Base-by-base conservation (phyloP, 257 asterid species). In the Nicotiana paniculata region DNA sequence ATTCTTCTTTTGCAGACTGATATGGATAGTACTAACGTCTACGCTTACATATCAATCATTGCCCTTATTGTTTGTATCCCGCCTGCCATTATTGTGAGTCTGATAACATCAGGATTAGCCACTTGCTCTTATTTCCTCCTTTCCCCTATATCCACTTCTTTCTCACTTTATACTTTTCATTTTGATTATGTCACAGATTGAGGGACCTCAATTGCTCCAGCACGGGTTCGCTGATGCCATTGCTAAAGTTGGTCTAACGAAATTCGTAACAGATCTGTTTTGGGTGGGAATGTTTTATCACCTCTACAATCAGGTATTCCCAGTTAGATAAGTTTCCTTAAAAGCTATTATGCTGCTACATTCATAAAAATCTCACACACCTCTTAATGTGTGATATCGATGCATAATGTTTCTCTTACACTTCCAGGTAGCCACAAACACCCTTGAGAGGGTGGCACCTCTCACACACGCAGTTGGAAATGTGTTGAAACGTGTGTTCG, bases 211-310 rank as follows among this genome's bases (percentile, higher is more conserved):
- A 75, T 91, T 96, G 79, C 2, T 93, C 13, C 90, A 93, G 85
- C 82, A 83, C 55, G 98, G 99, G 7, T 93, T 96, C 77, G 87
- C 7, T 61, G 99, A 96, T 87, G 99, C 99, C 30, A 93, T 96
- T 84, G 89, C 97, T 81, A 90, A 94, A 90, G 98, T 96, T 39
- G 98, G 99, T 12, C 10, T 90, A 77, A 93, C 93, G 9, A 96
- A 96, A 93, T 94, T 96, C 82, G 0, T 94, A 84, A 77, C 93
- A 1, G 98, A 96, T 88, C 98, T 96, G 86, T 93, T 96, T 88
- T 96, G 98, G 99, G 99, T 96, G 9, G 99, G 99, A 87, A 91
- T 96, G 99, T 94, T 96, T 88, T 96, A 96, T 89, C 98, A 96
- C 82, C 97, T 96, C 82, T 96, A 96, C 95, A 96, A 96, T 88